Evolutionary conservation across 1,284 basidiomycete genomes (phyloP).

Genomic region (Somion occarium): DNA sequence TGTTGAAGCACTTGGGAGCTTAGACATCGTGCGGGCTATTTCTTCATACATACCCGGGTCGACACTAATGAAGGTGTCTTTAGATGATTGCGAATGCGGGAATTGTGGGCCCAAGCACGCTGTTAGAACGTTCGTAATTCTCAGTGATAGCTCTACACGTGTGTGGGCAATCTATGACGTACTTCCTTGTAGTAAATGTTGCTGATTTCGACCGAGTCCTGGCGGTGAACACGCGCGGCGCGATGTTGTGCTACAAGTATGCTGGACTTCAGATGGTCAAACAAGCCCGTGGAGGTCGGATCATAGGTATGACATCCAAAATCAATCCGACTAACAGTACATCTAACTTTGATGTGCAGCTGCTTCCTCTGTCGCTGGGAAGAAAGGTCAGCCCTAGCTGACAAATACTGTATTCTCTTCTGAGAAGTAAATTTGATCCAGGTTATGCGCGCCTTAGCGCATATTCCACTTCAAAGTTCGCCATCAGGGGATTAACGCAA

Average conservation of each 20-base stretch:
- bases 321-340: neutral
- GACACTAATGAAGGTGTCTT: neutral
- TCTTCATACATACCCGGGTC: neutral
- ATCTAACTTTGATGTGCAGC: constrained; percentile 8
- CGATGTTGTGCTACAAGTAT: constrained; percentile 28
- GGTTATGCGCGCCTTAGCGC: constrained; percentile 6
- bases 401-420: no score
- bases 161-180: no score
- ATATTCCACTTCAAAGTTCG: constrained; percentile 23
- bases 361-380: constrained; percentile 18
- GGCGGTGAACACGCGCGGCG: constrained; percentile 24
- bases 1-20: constrained; percentile 23
- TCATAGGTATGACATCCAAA: constrained; percentile 20
- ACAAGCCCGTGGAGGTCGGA: constrained; percentile 28
- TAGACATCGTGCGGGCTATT: constrained; percentile 18
- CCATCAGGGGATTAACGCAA: constrained; percentile 24
- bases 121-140: constrained; percentile 19
- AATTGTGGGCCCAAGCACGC: constrained; percentile 11
- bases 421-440: neutral
- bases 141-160: no score
- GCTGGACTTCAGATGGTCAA: constrained; percentile 26
- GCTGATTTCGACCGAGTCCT: constrained; percentile 20
- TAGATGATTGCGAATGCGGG: constrained; percentile 31
- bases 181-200: constrained; percentile 11
- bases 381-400: constrained; percentile 13